Conservation (phyloP, 208 protist species). For the Trypanosoma avium region DNA sequence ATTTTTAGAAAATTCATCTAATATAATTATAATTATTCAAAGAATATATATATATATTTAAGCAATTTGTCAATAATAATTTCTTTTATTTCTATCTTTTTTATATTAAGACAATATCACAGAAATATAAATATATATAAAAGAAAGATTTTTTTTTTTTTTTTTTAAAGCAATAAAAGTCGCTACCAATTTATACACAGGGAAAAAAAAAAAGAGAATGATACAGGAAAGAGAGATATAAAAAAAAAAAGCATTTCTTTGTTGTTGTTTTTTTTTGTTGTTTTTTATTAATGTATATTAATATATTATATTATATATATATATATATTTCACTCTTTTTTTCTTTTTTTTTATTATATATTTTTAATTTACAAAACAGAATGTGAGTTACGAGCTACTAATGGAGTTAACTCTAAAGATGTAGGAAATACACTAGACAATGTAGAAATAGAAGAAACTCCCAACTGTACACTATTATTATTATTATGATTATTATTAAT, state of each 20-base stretch:
- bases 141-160: constrained; percentile 25
- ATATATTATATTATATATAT: too few relatives aligned
- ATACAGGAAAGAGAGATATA: constrained; percentile 1
- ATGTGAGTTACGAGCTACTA: not conserved
- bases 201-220: constrained; percentile 14
- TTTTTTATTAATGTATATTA: too few relatives aligned
- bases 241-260: too few relatives aligned
- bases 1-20: too few relatives aligned
- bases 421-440: constrained; percentile 10
- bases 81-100: too few relatives aligned
- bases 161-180: not conserved
- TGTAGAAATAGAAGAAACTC: not conserved
- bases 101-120: too few relatives aligned
- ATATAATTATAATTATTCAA: too few relatives aligned
- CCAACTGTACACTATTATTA: not conserved
- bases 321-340: constrained; percentile 18
- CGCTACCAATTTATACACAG: constrained; percentile 6
- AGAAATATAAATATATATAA: constrained; percentile 19
- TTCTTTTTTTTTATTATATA: constrained; percentile 9
- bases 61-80: too few relatives aligned
- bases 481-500: not conserved
- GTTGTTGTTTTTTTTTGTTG: too few relatives aligned
- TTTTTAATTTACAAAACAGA: not conserved
- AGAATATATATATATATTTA: too few relatives aligned
- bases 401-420: not conserved